A percentile compares a stretch with the other conserved stretches of the same genome.
Evolutionary conservation across 2,329 filamentous ascomycete species (phyloP).

Genomic region (Aspergillus intermedius): DNA sequence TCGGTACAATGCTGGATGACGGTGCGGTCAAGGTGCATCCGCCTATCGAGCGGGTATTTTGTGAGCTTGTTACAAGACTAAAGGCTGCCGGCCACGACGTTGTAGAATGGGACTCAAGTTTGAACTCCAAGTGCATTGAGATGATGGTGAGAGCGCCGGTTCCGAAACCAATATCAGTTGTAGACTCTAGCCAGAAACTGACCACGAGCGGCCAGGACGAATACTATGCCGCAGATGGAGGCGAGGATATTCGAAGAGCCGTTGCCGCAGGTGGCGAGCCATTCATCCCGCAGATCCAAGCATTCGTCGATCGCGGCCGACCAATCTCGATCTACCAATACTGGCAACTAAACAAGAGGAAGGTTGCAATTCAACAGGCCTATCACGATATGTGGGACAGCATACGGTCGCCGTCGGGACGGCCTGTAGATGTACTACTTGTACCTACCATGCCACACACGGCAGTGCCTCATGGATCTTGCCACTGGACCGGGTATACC

Average conservation of each 20-base stretch:
- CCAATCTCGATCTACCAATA: constrained; percentile 2
- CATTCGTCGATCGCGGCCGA: neutral
- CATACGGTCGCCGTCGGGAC: constrained; percentile 1
- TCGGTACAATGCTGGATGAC: neutral
- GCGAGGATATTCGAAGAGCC: constrained; percentile 3
- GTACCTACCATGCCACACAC: constrained; percentile 2
- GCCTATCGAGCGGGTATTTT: neutral
- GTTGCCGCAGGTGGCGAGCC: constrained; percentile 1
- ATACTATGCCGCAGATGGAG: constrained; percentile 4
- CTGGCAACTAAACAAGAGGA: constrained; percentile 4
- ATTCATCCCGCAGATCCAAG: constrained; percentile 2
- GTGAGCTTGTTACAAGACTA: neutral
- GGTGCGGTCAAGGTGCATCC: constrained; percentile 1
- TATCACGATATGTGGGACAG: constrained; percentile 3
- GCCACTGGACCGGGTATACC: constrained; percentile 3
- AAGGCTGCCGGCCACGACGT: constrained; percentile 1
- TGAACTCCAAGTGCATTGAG: neutral
- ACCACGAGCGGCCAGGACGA: constrained; percentile 1
- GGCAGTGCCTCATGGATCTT: constrained; percentile 1
- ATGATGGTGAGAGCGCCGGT: neutral
- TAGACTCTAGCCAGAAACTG: neutral
- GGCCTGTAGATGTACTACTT: constrained; percentile 2
- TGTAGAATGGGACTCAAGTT: neutral
- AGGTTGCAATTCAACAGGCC: neutral
- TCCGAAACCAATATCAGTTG: neutral